Evolutionary conservation across 495 filamentous ascomycete genomes (phyloP), one percentile per base, ranked within the genome.

Genomic region (Daldinia childiae): DNA sequence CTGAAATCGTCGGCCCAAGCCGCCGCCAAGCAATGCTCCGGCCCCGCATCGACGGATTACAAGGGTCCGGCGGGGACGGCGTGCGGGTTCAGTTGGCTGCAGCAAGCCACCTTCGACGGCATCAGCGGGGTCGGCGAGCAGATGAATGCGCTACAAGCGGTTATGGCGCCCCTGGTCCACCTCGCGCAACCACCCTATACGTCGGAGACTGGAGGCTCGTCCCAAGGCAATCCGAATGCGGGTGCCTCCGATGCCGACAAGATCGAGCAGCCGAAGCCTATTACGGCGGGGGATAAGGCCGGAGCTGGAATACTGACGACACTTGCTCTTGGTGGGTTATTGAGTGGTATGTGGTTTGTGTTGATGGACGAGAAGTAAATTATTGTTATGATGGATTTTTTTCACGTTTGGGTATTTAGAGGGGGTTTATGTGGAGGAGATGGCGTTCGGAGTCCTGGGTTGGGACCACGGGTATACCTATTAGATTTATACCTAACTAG

Each of bases 21-120:
- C 2, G 90, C 90, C 0, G 91, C 90, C 4, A 76, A 78, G 41
- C 79, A 85, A 36, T 93, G 91, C 66, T 84, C 83, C 9, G 89
- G 89, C 77, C 80, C 39, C 80, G 84, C 52, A 77, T 80, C 32
- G 48, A 50, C 9, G 80, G 84, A 64, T 65, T 81, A 43, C 81
- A 82, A 26, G 81, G 79, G 1, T 90, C 90, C 75, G 87, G 89
- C 0, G 70, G 88, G 67, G 77, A 77, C 51, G 91, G 91, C 67
- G 7, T 74, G 71, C 52, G 71, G 71, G 88, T 86, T 82, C 65
- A 68, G 74, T 12, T 69, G 71, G 14, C 68, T 69, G 6, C 19
- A 64, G 6, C 19, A 64, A 11, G 38, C 57, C 9, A 57, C 60
- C 1, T 73, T 58, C 56, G 90, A 91, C 74, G 84, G 83, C 4